phyloP scores from a whole-genome alignment of 2,329 filamentous ascomycete species.

The Botrytis galanthina region DNA sequence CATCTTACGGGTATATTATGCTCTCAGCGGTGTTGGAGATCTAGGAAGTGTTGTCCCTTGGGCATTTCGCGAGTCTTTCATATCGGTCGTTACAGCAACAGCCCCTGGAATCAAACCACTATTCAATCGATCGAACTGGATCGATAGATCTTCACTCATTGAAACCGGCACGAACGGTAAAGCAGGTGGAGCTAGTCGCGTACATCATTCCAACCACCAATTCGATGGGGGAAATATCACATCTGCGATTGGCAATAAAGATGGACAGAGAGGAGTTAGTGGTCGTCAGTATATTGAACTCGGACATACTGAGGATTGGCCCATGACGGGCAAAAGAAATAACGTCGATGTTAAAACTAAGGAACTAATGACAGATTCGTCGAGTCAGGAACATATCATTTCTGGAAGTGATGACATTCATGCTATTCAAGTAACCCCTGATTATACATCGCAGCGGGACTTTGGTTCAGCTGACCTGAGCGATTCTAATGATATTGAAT shows the following conservation, averaged over 20 bases:
- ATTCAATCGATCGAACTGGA: background rate
- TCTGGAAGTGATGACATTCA: background rate
- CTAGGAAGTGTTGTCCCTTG: background rate
- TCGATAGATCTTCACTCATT: background rate
- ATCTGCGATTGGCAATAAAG: background rate
- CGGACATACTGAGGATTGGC: background rate
- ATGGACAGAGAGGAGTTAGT: background rate
- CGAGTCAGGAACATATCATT: slow-evolving; percentile 5
- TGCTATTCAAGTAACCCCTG: background rate
- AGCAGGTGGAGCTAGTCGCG: background rate
- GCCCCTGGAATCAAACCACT: background rate
- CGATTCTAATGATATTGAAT: background rate
- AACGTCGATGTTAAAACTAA: background rate
- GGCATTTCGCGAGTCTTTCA: background rate
- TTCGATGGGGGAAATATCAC: background rate
- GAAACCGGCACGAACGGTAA: background rate
- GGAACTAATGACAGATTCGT: background rate
- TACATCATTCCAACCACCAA: background rate
- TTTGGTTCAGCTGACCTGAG: background rate
- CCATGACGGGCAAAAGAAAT: background rate
- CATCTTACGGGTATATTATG: background rate
- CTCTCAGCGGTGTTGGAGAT: background rate
- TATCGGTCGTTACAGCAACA: background rate
- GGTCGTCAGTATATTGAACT: slow-evolving; percentile 11
- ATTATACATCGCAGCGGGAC: background rate